Evolutionary conservation across 2,329 filamentous ascomycete species (phyloP).

Genomic region (Fusarium sp.): DNA sequence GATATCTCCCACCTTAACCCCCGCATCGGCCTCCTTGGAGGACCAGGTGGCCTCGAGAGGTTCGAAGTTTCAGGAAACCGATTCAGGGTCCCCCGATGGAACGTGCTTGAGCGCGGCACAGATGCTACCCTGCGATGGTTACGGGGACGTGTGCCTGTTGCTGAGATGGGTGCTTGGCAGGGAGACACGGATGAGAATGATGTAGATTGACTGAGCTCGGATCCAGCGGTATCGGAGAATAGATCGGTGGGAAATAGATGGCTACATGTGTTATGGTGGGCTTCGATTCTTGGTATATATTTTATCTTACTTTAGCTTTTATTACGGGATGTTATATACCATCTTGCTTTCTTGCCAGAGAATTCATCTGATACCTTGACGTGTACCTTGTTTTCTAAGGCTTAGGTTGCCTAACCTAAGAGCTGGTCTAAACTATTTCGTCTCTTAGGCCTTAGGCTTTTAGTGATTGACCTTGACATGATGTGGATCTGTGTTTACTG

Average conservation of each 20-base stretch:
- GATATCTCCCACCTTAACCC: conserved; percentile 85
- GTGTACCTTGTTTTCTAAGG: neutral
- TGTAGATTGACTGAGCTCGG: conserved; percentile 32
- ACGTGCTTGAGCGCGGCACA: conserved; percentile 86
- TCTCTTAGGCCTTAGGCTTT: neutral
- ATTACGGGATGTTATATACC: conserved; percentile 32
- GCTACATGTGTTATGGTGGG: neutral
- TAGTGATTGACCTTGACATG: neutral
- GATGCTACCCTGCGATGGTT: conserved; percentile 86
- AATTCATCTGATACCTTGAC: neutral
- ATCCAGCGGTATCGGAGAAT: too few relatives aligned
- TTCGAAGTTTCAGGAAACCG: conserved; percentile 86
- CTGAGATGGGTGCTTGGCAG: conserved; percentile 68
- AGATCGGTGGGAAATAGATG: neutral
- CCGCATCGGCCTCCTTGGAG: conserved; percentile 80
- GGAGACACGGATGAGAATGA: conserved; percentile 55
- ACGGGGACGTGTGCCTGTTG: conserved; percentile 76
- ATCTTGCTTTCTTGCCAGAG: conserved; percentile 11
- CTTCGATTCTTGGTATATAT: conserved; percentile 31
- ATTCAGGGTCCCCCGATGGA: conserved; percentile 88
- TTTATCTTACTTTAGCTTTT: conserved; percentile 26
- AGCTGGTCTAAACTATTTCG: neutral
- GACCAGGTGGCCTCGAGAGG: conserved; percentile 67
- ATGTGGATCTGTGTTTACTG: neutral
- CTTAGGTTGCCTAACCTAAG: neutral